Percentiles rank a stretch among this genome's conserved stretches.
These are phyloP conservation scores for Metarhizium rileyi DNA, from an alignment of 2,329 filamentous ascomycete genomes.

Conservation along the genomic window DNA sequence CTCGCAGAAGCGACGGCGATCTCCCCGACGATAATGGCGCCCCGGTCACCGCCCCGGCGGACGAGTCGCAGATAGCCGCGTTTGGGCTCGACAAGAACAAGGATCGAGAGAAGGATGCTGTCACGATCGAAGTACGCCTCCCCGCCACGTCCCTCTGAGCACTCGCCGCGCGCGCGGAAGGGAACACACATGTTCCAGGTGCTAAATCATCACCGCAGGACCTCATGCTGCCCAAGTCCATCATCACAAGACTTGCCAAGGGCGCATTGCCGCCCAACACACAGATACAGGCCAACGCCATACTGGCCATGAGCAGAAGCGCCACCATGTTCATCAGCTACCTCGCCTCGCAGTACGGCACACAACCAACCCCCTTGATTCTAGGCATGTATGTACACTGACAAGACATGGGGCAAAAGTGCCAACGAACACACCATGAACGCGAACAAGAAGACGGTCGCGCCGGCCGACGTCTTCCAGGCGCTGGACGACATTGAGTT, in stretches of 20 bases:
- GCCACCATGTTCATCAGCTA: slow-evolving; percentile 80
- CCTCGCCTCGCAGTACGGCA: slow-evolving; percentile 58
- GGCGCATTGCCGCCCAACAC: slow-evolving; percentile 72
- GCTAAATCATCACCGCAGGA: slow-evolving; percentile 39
- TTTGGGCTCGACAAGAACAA: slow-evolving; percentile 18
- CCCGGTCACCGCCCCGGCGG: slow-evolving; percentile 3
- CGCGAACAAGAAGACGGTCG: slow-evolving; percentile 69
- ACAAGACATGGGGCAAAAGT: slow-evolving; percentile 35
- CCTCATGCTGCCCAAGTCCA: slow-evolving; percentile 68
- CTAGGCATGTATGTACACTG: not conserved
- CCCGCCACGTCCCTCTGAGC: not conserved
- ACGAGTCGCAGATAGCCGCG: slow-evolving; percentile 1
- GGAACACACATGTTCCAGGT: not conserved
- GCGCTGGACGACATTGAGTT: slow-evolving; percentile 72
- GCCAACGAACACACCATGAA: slow-evolving; percentile 61
- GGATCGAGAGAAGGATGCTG: slow-evolving; percentile 26
- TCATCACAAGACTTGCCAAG: slow-evolving; percentile 71
- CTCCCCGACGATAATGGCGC: slow-evolving; percentile 30
- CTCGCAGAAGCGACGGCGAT: slow-evolving; percentile 36
- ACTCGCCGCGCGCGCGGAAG: not conserved
- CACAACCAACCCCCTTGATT: slow-evolving; percentile 10
- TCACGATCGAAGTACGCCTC: slow-evolving; percentile 46
- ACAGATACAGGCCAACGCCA: slow-evolving; percentile 73
- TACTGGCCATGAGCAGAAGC: slow-evolving; percentile 70
- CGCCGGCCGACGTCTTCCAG: slow-evolving; percentile 64